These are phyloP conservation scores for Sporothrix inflata DNA, from an alignment of 2,329 filamentous ascomycete genomes.

Conservation along the genomic window DNA sequence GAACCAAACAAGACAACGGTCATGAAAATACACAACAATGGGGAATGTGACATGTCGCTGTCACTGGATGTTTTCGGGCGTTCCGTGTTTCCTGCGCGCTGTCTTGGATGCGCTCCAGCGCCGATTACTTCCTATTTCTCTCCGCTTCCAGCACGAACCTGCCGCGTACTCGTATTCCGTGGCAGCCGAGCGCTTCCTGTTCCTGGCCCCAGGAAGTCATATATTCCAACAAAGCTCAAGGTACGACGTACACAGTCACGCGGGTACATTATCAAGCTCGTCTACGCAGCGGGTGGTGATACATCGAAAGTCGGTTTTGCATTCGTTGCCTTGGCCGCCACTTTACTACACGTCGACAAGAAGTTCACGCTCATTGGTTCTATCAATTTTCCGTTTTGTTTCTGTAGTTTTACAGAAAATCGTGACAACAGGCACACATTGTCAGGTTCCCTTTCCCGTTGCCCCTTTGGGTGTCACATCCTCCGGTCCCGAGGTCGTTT, in stretches of 20 bases:
- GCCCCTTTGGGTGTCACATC: not conserved
- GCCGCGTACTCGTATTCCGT: not conserved
- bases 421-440: not conserved
- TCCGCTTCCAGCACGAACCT: not conserved
- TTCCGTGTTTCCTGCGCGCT: not conserved
- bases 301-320: not conserved
- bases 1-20: not conserved
- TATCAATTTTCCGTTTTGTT: not conserved
- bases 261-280: not conserved
- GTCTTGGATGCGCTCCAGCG: not conserved
- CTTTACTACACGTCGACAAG: slow-evolving; percentile 5
- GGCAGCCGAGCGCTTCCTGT: not conserved
- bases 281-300: not conserved
- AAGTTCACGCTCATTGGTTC: not conserved
- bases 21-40: not conserved
- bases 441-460: not conserved
- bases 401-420: not conserved
- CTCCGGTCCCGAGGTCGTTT: not conserved
- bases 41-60: not conserved
- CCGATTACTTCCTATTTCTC: slow-evolving; percentile 1
- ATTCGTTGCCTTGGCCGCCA: not conserved
- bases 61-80: not conserved
- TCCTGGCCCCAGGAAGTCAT: too few relatives aligned
- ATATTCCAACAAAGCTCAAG: not conserved
- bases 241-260: not conserved